Evolutionary conservation across 2,329 filamentous ascomycete species (phyloP).

Genomic region (Alternaria sp.): DNA sequence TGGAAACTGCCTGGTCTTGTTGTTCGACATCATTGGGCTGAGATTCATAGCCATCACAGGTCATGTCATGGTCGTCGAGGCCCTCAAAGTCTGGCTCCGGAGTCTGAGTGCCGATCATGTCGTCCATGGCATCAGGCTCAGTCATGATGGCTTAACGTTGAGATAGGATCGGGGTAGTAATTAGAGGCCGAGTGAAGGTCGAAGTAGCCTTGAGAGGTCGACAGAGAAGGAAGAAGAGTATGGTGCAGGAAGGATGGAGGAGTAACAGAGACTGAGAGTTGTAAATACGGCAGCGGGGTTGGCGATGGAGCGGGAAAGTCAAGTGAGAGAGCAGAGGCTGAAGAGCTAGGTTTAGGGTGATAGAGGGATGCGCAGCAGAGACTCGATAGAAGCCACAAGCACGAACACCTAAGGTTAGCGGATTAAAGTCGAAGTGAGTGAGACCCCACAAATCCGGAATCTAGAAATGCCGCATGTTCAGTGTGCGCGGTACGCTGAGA

Average conservation of each 20-base stretch:
- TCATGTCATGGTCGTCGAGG: background rate
- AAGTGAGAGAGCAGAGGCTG: conserved; percentile 4
- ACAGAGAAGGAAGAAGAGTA: background rate
- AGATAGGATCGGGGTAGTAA: background rate
- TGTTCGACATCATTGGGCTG: background rate
- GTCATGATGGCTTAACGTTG: conserved; percentile 2
- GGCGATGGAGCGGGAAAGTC: background rate
- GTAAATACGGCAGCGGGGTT: background rate
- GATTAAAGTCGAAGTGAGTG: background rate
- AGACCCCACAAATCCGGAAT: background rate
- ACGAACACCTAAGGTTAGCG: background rate
- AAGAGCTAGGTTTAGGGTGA: background rate
- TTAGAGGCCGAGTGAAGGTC: background rate
- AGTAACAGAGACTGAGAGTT: background rate
- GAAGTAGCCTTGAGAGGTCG: background rate
- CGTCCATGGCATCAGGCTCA: conserved; percentile 5
- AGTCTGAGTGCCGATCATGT: conserved; percentile 9
- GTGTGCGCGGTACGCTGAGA: background rate
- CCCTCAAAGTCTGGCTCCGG: background rate
- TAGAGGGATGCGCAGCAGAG: background rate
- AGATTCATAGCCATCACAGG: background rate
- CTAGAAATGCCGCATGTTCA: background rate
- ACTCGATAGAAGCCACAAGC: background rate
- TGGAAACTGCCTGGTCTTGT: background rate
- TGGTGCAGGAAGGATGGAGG: conserved; percentile 10